Evolutionary conservation across 768 basidiomycete genomes (phyloP).

Genomic region (Termitomyces sp.): DNA sequence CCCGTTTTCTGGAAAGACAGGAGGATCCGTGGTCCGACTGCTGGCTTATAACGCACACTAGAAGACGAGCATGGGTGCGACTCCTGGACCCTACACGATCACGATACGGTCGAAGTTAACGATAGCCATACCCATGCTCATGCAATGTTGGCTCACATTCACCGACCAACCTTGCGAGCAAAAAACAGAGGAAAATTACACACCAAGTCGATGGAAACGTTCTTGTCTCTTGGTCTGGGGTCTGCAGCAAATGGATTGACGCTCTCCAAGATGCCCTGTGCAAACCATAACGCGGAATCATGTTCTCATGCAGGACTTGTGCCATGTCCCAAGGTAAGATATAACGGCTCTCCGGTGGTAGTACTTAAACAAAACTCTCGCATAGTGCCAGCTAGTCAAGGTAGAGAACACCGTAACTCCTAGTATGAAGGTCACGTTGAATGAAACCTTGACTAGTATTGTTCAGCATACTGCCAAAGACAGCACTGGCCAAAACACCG

Average conservation of each 20-base stretch:
- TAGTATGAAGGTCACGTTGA: not conserved
- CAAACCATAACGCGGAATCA: slow-evolving; percentile 12
- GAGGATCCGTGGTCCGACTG: not conserved
- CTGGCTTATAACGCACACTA: not conserved
- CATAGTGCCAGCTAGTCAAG: slow-evolving; percentile 10
- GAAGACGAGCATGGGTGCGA: not conserved
- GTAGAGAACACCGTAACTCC: not conserved
- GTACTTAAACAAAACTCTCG: not conserved
- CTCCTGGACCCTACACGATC: not conserved
- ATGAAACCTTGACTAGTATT: slow-evolving; percentile 21
- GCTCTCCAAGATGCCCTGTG: slow-evolving; percentile 17
- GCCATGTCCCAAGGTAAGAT: slow-evolving; percentile 23
- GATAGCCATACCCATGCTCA: slow-evolving; percentile 18
- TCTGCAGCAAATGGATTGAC: slow-evolving; percentile 17
- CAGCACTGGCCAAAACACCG: slow-evolving; percentile 31
- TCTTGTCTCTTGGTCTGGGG: slow-evolving; percentile 25
- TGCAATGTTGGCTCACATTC: slow-evolving; percentile 18
- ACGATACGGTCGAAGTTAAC: slow-evolving; percentile 15
- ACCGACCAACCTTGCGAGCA: slow-evolving; percentile 6
- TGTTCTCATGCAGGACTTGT: slow-evolving; percentile 9
- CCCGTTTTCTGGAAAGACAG: not conserved
- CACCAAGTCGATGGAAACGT: slow-evolving; percentile 18
- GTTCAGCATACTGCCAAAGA: slow-evolving; percentile 28
- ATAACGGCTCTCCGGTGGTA: not conserved
- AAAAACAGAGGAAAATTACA: slow-evolving; percentile 2